Conservation (phyloP, 163 green algal species). For the Scenedesmus sp. region DNA sequence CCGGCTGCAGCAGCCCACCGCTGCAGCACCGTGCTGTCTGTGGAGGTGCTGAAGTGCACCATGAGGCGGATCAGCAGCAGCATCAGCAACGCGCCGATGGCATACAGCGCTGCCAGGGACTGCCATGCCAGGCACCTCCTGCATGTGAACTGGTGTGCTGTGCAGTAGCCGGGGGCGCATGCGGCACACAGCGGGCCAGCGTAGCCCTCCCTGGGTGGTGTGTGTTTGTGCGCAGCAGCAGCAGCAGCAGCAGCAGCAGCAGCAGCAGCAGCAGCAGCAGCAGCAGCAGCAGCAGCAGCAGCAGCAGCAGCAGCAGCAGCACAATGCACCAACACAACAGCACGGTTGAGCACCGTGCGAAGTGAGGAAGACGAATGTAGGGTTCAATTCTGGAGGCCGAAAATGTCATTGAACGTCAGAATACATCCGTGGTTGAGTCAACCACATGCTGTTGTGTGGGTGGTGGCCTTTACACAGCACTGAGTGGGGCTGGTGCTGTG, state of each 20-base stretch:
- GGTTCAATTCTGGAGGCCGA: no score
- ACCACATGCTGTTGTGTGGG: no score
- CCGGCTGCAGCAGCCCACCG: constrained; percentile 7
- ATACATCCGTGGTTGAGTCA: no score
- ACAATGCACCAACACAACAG: not conserved
- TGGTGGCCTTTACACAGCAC: no score
- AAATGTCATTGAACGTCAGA: no score
- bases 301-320: not conserved
- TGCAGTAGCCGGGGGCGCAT: constrained; percentile 1
- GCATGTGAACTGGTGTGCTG: constrained; percentile 16
- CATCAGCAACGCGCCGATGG: not conserved
- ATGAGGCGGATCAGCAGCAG: constrained; percentile 6
- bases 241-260: not conserved
- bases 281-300: no score
- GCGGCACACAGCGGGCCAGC: constrained; percentile 1
- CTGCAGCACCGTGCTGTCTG: not conserved
- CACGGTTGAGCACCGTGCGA: not conserved
- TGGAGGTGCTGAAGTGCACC: not conserved
- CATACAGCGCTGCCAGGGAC: not conserved
- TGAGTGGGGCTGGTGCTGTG: no score
- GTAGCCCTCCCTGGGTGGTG: not conserved
- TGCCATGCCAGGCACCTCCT: not conserved
- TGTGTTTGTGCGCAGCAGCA: not conserved
- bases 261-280: no score
- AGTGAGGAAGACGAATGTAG: not conserved